Evolutionary conservation across 1,139 yeast species (phyloP).

Genomic region (Hansenula sp.): DNA sequence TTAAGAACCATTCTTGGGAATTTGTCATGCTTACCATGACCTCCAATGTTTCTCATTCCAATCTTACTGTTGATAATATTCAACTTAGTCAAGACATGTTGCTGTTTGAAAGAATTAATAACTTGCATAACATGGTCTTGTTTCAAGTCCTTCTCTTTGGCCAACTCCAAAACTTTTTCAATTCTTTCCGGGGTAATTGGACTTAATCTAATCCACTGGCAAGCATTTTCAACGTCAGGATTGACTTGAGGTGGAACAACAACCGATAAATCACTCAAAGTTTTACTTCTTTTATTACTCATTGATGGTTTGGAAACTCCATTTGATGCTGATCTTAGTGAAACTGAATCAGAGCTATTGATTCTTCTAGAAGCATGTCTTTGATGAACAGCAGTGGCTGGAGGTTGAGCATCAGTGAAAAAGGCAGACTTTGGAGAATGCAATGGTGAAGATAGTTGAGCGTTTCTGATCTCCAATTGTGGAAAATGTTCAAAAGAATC

Average conservation of each 20-base stretch:
- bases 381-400: background rate
- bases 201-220: slow-evolving; percentile 1
- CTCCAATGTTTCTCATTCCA: background rate
- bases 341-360: background rate
- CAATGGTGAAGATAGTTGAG: slow-evolving; percentile 2
- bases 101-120: slow-evolving; percentile 2
- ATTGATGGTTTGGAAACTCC: background rate
- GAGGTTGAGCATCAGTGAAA: background rate
- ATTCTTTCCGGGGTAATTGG: background rate
- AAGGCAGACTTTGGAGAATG: slow-evolving; percentile 1
- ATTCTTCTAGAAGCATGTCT: background rate
- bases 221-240: background rate
- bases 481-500: background rate
- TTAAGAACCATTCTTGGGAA: background rate
- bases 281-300: background rate
- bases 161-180: background rate
- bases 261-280: background rate
- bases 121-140: background rate
- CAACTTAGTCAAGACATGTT: slow-evolving; percentile 1
- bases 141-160: background rate
- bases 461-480: background rate
- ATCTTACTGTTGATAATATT: slow-evolving; percentile 2
- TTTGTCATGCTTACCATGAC: background rate
- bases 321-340: background rate
- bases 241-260: background rate